Evolutionary conservation across 2,329 filamentous ascomycete genomes (phyloP), one percentile per base, ranked within the genome.

Genomic region (Fusarium longipes): DNA sequence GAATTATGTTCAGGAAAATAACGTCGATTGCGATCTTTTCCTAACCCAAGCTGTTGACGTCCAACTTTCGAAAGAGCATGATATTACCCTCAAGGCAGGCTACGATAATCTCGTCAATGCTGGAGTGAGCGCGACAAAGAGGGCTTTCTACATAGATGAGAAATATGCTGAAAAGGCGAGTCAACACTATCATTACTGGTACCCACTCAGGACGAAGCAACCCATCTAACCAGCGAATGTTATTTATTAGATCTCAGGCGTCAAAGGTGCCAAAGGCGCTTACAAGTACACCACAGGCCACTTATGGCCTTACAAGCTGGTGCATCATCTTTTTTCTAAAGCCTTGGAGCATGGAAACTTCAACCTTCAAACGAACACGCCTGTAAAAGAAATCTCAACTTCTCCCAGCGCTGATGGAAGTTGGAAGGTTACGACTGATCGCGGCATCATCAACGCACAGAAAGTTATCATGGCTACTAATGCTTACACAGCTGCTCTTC

Each of bases 11-110:
- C 73, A 78, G n/a, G 63, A 74, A 0, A 78, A 82, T 36, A 57
- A 68, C 0, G 76, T 83, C 12, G 79, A 83, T 39, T 83, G 81
- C 59, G 81, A 83, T 30, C 80, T 83, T 17, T 74, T 80, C 14
- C 38, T 82, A 4, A 81, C 79, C 1, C 69, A 80, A 6, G 76
- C 77, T 9, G 71, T 77, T 6, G 80, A 83, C 61, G 77, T 81
- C 1, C 75, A 77, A n/a, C 56, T 82, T 9, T 72, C 65, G 1
- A 24, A 36, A n/a, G 49, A 67, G 4, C 62, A 73, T 5, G 66
- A 74, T 9, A 29, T 62, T 1, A 39, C 59, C 2, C 70, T 79
- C 33, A 73, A 74, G 47, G 68, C 70, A 0, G 70, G 71, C 1
- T 76, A 77, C 18, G 72, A 79, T 2, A 50, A 73, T 32, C 70